Evolutionary conservation across 208 protist genomes (phyloP).

Genomic region (Acanthamoeba castellanii): DNA sequence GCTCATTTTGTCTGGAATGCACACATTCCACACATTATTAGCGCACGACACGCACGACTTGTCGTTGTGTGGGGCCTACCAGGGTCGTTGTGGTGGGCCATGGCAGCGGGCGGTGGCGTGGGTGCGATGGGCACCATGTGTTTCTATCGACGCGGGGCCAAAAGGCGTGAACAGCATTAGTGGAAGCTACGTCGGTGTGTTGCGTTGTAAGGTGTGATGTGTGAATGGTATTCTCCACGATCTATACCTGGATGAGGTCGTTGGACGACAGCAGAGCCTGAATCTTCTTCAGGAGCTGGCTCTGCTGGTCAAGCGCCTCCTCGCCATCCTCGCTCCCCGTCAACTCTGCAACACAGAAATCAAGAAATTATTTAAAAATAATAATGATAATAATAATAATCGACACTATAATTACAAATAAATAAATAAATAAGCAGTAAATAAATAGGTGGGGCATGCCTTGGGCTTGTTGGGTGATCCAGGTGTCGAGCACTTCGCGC

Average conservation of each 20-base stretch:
- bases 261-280: conserved; percentile 29
- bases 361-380: not conserved
- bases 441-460: no score
- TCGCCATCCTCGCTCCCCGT: not conserved
- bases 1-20: not conserved
- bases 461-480: conserved; percentile 37
- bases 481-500: not conserved
- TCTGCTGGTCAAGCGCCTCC: not conserved
- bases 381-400: not conserved
- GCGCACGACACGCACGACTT: no score
- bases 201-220: not conserved
- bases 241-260: conserved; percentile 40
- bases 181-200: not conserved
- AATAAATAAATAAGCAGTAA: no score
- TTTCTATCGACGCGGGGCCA: not conserved
- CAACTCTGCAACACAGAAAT: not conserved
- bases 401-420: not conserved
- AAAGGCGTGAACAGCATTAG: not conserved
- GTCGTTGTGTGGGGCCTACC: not conserved
- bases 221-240: no score
- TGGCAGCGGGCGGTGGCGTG: not conserved
- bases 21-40: not conserved
- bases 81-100: conserved; percentile 19
- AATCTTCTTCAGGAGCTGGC: conserved; percentile 25
- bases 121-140: conserved; percentile 28